Conservation (phyloP, 1,284 basidiomycete genomes). For the Microbotryomycetes sp. region DNA sequence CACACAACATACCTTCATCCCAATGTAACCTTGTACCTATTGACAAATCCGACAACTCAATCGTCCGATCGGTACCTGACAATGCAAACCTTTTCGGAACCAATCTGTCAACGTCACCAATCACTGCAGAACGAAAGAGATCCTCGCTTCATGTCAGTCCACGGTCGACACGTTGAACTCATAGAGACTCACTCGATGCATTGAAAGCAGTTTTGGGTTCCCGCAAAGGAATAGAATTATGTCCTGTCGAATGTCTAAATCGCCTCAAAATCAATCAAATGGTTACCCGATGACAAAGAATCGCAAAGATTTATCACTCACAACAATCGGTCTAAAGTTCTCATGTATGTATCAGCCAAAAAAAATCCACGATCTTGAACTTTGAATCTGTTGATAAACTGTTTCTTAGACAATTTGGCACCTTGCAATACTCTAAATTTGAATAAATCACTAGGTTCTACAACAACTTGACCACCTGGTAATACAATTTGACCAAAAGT, state of each 20-base stretch:
- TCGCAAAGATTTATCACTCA: too few relatives aligned
- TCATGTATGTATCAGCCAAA: constrained; percentile 1
- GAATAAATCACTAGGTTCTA: neutral
- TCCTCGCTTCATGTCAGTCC: too few relatives aligned
- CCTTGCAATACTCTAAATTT: neutral
- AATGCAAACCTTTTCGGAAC: constrained; percentile 8
- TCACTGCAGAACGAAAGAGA: constrained; percentile 18
- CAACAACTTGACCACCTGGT: neutral
- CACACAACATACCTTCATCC: constrained; percentile 26
- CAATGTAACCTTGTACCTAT: constrained; percentile 23
- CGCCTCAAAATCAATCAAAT: neutral
- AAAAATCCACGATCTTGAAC: neutral
- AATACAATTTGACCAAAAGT: constrained; percentile 20
- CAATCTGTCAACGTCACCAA: constrained; percentile 29
- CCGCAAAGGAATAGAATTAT: constrained; percentile 3
- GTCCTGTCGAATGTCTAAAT: neutral
- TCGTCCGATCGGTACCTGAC: neutral
- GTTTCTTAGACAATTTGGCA: constrained; percentile 15
- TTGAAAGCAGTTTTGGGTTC: constrained; percentile 18
- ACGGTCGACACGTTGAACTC: too few relatives aligned
- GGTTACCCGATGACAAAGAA: neutral
- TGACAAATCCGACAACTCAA: constrained; percentile 7
- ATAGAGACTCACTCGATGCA: constrained; percentile 20
- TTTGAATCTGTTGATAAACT: constrained; percentile 8
- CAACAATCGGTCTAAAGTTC: constrained; percentile 19